Base-by-base conservation (phyloP, 805 yeast species). In the Candida ascalaphidarum region DNA sequence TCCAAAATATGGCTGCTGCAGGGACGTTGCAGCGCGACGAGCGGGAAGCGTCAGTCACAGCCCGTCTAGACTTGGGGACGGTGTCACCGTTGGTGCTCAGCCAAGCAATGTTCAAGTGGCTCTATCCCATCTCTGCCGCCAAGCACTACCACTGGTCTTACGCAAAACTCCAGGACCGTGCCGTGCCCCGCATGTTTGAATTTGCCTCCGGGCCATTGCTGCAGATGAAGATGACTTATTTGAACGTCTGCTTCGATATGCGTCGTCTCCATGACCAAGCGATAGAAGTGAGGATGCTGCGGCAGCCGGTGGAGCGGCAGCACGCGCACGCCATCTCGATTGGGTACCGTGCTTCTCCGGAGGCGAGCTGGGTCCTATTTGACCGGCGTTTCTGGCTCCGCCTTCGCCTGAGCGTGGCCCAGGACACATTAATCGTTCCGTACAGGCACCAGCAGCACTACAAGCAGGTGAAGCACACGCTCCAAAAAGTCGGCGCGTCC, bases 331-430 rank as follows among this genome's bases (percentile, higher is more conserved):
- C 22, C 7, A 26, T 34, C 6, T 23, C 28, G 8, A 15, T 16
- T 4, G 11, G 14, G 2, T 2, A 26, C 5, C 14, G n/a, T 1
- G 21, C 36, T 8, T 13, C 22, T 8, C 14, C 23, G 5, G 32
- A 41, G 46, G 29, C 51, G n/a, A 40, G 44, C 1, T 57, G 65
- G 61, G 16, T 46, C 4, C 34, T 56, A 2, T 67, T 54, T 36
- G 72, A 67, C 32, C 48, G 56, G 29, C 41, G 68, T 26, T 62
- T 46, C 29, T 61, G 68, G 68, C 29, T 65, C 13, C 29, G 52
- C 15, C 26, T 41, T n/a, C n/a, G n/a, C n/a, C n/a, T n/a, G n/a
- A n/a, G n/a, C n/a, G n/a, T n/a, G n/a, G n/a, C n/a, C n/a, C n/a
- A n/a, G n/a, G n/a, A n/a, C n/a, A n/a, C n/a, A n/a, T n/a, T n/a